A percentile compares a stretch with the other conserved stretches of the same genome.
These are phyloP conservation scores for Cytidiella melzeri DNA, from an alignment of 768 basidiomycete genomes.

Conservation along the genomic window DNA sequence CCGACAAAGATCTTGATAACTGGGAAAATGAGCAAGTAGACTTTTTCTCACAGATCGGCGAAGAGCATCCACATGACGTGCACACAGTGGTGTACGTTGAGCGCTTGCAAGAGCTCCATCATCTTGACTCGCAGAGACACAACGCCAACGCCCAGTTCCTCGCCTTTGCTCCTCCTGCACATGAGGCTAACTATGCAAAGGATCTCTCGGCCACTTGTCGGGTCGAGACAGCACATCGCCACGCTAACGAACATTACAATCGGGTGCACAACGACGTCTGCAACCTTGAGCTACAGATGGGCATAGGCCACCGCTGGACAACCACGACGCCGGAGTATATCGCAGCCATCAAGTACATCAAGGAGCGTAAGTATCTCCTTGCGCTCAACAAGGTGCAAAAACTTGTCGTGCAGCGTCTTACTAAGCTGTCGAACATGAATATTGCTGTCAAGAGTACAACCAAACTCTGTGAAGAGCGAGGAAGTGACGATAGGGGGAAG, in stretches of 20 bases:
- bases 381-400: slow-evolving; percentile 28
- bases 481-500: too few species aligned
- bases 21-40: slow-evolving; percentile 19
- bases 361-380: too few species aligned
- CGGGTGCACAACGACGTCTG: too few species aligned
- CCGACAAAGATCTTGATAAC: slow-evolving; percentile 7
- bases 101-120: slow-evolving; percentile 20
- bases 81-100: slow-evolving; percentile 28
- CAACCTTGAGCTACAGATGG: slow-evolving; percentile 10
- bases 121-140: too few species aligned
- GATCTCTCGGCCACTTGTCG: neutral
- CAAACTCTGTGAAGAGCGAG: too few species aligned
- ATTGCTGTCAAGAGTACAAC: too few species aligned
- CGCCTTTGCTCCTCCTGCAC: slow-evolving; percentile 4
- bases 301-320: slow-evolving; percentile 24
- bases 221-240: too few species aligned
- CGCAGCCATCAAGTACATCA: slow-evolving; percentile 10
- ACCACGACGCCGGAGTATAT: slow-evolving; percentile 20
- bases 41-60: slow-evolving; percentile 19
- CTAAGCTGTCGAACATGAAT: slow-evolving; percentile 33
- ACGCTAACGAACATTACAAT: too few species aligned
- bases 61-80: slow-evolving; percentile 22
- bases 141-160: too few species aligned
- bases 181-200: neutral
- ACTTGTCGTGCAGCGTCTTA: slow-evolving; percentile 29